Conservation (phyloP, 805 yeast species). For the Kluyveromyces aestuarii region DNA sequence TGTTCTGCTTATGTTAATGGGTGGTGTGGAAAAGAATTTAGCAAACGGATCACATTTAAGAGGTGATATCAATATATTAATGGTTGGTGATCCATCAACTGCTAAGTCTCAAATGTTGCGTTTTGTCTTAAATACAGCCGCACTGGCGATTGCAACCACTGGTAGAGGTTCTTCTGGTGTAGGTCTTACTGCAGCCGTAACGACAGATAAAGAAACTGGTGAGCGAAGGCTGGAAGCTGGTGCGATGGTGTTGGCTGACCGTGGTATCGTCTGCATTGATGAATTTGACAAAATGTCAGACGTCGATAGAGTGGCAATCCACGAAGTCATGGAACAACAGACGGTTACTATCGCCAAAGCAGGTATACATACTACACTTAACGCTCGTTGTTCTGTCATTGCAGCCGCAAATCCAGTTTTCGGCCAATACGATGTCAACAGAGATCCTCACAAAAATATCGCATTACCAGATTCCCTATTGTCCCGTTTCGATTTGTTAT, state of each 20-base stretch:
- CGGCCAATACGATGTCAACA: conserved; percentile 93
- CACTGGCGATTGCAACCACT: conserved; percentile 93
- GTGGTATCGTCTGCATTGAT: conserved; percentile 97
- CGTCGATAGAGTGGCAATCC: conserved; percentile 93
- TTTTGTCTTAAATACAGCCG: conserved; percentile 89
- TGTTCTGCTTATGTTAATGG: conserved; percentile 78
- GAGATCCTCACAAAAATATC: conserved; percentile 92
- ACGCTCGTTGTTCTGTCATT: conserved; percentile 92
- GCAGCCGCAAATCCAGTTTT: conserved; percentile 98
- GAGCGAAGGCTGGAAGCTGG: conserved; percentile 96
- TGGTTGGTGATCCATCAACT: conserved; percentile 99
- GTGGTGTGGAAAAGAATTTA: conserved; percentile 90
- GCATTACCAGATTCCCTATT: conserved; percentile 93
- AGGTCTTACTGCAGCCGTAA: conserved; percentile 98
- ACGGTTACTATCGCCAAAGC: conserved; percentile 97
- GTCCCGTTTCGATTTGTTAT: conserved; percentile 92
- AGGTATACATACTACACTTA: conserved; percentile 92
- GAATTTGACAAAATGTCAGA: conserved; percentile 98
- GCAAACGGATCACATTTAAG: conserved; percentile 94
- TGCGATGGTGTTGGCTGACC: conserved; percentile 97
- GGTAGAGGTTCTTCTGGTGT: conserved; percentile 99
- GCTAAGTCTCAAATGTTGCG: conserved; percentile 95
- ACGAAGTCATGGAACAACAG: conserved; percentile 99
- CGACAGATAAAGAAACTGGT: conserved; percentile 93
- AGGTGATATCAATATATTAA: conserved; percentile 91